Percentiles rank a stretch among this genome's conserved stretches.
Conservation (phyloP, 192 early-diverging fungal species). For the Dimargaris xerosporica region DNA sequence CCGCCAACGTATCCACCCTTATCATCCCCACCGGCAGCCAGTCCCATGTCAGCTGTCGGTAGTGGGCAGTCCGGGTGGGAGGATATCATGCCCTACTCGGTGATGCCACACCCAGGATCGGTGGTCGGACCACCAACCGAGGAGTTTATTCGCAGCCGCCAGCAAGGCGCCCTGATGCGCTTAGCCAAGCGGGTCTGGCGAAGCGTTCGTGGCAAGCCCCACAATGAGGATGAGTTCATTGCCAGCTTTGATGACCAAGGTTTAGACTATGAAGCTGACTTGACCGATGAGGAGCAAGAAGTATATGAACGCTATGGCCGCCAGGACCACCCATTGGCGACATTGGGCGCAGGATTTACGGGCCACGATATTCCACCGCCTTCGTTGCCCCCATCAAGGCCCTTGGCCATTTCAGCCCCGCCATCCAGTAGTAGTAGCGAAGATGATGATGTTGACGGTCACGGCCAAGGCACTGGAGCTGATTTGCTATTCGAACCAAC, state of each 20-base stretch:
- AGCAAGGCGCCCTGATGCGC: background rate
- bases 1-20: too few relatives aligned
- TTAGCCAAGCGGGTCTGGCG: conserved; percentile 6
- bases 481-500: too few relatives aligned
- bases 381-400: background rate
- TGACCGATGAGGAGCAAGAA: background rate
- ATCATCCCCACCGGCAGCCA: too few relatives aligned
- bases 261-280: background rate
- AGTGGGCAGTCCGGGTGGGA: conserved; percentile 5
- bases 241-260: background rate
- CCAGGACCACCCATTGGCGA: conserved; percentile 7
- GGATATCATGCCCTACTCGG: conserved; percentile 9
- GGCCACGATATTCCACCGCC: background rate
- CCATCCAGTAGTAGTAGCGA: too few relatives aligned
- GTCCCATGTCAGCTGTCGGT: too few relatives aligned
- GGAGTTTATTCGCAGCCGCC: conserved; percentile 3
- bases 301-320: background rate
- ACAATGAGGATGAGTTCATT: background rate
- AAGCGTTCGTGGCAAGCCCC: background rate
- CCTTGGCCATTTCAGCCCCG: background rate
- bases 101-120: background rate
- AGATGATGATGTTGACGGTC: too few relatives aligned
- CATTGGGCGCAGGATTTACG: conserved; percentile 6
- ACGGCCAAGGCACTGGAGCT: too few relatives aligned
- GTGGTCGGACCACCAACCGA: conserved; percentile 7